A percentile compares a stretch with the other conserved stretches of the same genome.
phyloP scores from a whole-genome alignment of 108 stramenopile species.

The Discostella stelligeroides region DNA sequence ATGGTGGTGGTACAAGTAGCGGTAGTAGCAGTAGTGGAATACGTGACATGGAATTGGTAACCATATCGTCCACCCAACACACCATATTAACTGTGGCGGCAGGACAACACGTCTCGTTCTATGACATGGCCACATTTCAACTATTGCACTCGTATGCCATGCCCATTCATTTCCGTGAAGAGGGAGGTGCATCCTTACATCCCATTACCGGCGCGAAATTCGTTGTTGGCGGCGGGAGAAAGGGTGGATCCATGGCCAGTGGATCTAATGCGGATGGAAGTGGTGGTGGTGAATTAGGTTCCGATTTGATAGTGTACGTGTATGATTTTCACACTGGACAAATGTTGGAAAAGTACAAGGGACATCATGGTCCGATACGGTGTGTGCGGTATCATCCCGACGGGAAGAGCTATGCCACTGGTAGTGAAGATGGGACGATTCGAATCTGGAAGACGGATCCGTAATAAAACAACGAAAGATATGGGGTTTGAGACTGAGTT shows the following conservation, averaged over 20 bases:
- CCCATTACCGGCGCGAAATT: constrained; percentile 81
- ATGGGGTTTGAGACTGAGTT: no score
- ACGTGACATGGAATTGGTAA: constrained; percentile 88
- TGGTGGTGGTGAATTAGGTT: constrained; percentile 21
- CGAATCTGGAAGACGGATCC: constrained; percentile 94
- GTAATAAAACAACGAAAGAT: no score
- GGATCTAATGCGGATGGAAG: neutral
- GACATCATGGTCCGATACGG: constrained; percentile 98
- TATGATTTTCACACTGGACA: constrained; percentile 91
- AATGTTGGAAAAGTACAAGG: constrained; percentile 93
- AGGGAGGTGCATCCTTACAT: constrained; percentile 94
- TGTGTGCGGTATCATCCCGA: constrained; percentile 94
- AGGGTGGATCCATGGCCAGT: constrained; percentile 20
- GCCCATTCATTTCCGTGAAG: constrained; percentile 96
- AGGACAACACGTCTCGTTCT: constrained; percentile 87
- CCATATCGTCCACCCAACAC: constrained; percentile 37
- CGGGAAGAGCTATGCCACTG: constrained; percentile 91
- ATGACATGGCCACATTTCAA: constrained; percentile 55
- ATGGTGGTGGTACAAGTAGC: no score
- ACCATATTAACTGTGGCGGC: constrained; percentile 85
- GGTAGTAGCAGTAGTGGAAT: constrained; percentile 73
- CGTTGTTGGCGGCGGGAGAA: constrained; percentile 80
- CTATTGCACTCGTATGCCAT: constrained; percentile 59
- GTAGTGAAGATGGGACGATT: constrained; percentile 98
- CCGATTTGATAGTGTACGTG: constrained; percentile 94